Conservation (phyloP, 352 stramenopile species). For the Pythium vanterpoolii region DNA sequence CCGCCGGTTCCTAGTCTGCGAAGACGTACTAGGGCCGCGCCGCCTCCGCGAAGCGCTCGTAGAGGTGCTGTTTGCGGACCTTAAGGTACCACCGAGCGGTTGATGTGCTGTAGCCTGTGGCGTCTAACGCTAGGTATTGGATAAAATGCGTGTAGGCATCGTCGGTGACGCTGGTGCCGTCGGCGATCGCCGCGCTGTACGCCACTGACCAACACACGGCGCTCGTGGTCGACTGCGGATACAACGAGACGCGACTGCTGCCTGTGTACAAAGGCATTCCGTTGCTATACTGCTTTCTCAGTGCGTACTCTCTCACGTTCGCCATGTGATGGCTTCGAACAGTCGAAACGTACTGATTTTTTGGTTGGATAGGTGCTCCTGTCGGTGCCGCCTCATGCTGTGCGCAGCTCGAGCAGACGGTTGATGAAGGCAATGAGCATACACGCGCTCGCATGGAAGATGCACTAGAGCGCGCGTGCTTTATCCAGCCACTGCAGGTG, state of each 20-base stretch:
- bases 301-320: constrained; percentile 24
- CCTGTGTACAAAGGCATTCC: constrained; percentile 84
- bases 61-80: constrained; percentile 50
- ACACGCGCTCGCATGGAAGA: constrained; percentile 32
- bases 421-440: background rate
- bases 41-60: constrained; percentile 63
- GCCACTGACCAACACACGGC: constrained; percentile 72
- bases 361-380: constrained; percentile 32
- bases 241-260: constrained; percentile 64
- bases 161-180: constrained; percentile 64
- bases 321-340: background rate
- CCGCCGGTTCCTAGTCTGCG: constrained; percentile 71
- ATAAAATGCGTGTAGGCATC: constrained; percentile 33
- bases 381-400: constrained; percentile 45
- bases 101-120: background rate
- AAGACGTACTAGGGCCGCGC: constrained; percentile 67
- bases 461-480: constrained; percentile 73
- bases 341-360: background rate
- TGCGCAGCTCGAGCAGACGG: constrained; percentile 25
- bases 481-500: constrained; percentile 44
- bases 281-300: constrained; percentile 62
- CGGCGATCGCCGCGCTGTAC: constrained; percentile 61
- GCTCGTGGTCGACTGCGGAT: constrained; percentile 78
- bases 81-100: constrained; percentile 38
- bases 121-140: background rate